Base-by-base conservation (phyloP, 2,329 filamentous ascomycete species). In the Fusarium coffeatum region DNA sequence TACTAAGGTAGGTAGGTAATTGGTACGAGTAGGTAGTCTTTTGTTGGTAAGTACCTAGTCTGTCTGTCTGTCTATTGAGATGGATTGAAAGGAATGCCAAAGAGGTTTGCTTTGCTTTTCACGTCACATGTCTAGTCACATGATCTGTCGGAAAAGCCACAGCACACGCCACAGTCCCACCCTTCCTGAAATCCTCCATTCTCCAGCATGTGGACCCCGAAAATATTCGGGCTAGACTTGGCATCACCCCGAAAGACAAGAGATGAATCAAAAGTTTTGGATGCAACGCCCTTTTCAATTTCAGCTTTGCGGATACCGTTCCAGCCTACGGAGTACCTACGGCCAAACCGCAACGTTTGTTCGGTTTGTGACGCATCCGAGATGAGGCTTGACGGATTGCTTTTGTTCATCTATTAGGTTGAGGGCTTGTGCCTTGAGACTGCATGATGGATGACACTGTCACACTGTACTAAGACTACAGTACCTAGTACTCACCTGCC, bases 271-370 rank as follows among this genome's bases (percentile, higher is more conserved):
- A 64, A 37, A 63, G 40, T 66, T 56, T 68, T 57, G 25, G 51
- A 74, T 68, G 67, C 49, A 73, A 67, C 71, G 50, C 55, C 50
- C 67, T 68, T 65, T 73, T 73, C 71, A 75, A 73, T 65, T 74
- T 73, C 69, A 75, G 73, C 73, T 74, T 51, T 64, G 71, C 72
- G 65, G 71, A 68, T 68, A 65, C 57, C 34, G 30, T 22, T 45
- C 58, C 45, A 59, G 30, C 55, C 50, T 49, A 28, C 27, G 11
- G 27, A 28, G 27, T 12, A 49, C 47, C 49, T 28, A 53, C 49
- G 23, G 40, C 23, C 28, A 43, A 25, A 57, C 15, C 23, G 12
- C n/a, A 55, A 46, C 53, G 50, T 59, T 64, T 22, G 42, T 57
- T 30, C 65, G 28, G 64, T 30, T 55, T 55, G 61, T 58, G 56